Evolutionary conservation across 2,329 filamentous ascomycete genomes (phyloP), one percentile per base, ranked within the genome.

Genomic region (Bimuria novae-zelandiae): DNA sequence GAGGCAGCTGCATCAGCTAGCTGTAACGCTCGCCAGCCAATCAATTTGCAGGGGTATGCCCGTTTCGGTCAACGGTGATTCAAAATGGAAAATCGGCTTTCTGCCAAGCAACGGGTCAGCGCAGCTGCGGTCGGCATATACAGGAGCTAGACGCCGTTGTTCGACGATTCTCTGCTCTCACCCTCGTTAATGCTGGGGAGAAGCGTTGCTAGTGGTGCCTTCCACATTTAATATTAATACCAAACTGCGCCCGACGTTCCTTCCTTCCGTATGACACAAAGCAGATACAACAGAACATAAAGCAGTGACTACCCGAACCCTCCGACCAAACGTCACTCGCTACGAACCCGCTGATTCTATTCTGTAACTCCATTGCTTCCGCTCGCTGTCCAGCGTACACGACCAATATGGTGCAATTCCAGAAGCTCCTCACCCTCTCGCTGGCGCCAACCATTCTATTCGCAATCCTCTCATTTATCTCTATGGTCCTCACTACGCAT

Each of bases 401-500:
- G 10, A 37, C 10, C 21, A 29, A 11, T 23, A 44, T 44, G 41
- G 17, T 47, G n/a, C 7, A 21, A 3, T 37, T 25, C 47, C 57
- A 39, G 39, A 64, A 49, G 32, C 37, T 66, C 46, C 60, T 69
- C 25, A 60, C 51, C 42, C 35, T 66, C 16, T 54, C 64, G 30
- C 59, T 70, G 19, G 48, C 61, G 7, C 67, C 65, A 25, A 59
- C 59, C 23, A 52, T 65, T 21, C 29, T 67, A 23, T 67, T 70
- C 36, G 51, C 65, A 12, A 50, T 70, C 10, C 43, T 71, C 29
- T 72, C 69, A 1, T 25, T 69, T 11, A 47, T 67, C 14, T 67
- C 67, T 8, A 63, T 69, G 19, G 58, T 61, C 25, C 56, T 72
- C 29, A 69, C 65, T 7, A 60, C 59, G 4, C 59, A 65, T 40